Evolutionary conservation across 495 filamentous ascomycete genomes (phyloP).

Genomic region (Schizothecium vesticola): DNA sequence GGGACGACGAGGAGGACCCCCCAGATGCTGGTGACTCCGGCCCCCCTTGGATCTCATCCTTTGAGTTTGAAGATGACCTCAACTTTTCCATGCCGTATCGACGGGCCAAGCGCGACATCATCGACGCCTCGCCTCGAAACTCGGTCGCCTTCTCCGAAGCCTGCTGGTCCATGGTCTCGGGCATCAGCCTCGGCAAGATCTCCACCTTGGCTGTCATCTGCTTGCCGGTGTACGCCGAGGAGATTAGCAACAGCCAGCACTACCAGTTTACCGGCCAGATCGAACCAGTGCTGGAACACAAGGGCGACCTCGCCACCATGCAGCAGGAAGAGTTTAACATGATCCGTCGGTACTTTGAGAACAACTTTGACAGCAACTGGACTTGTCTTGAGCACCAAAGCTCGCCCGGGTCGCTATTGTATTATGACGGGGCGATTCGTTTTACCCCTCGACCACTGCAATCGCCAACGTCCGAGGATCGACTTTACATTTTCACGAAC

Average conservation of each 20-base stretch:
- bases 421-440: no score
- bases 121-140: slow-evolving; percentile 22
- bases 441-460: no score
- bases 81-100: slow-evolving; percentile 20
- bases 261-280: slow-evolving; percentile 10
- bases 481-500: no score
- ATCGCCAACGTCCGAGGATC: no score
- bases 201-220: slow-evolving; percentile 20
- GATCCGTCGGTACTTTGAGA: no score
- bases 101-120: slow-evolving; percentile 13
- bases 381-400: no score
- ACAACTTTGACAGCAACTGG: no score
- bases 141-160: slow-evolving; percentile 13
- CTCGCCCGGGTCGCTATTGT: no score
- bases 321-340: no score
- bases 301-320: no score
- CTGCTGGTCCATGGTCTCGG: slow-evolving; percentile 18
- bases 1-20: background rate
- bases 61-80: slow-evolving; percentile 20
- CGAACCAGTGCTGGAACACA: no score
- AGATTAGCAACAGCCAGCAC: slow-evolving; percentile 19
- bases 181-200: slow-evolving; percentile 16
- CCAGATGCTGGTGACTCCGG: background rate
- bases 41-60: background rate
- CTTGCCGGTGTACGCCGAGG: slow-evolving; percentile 15